Conservation (phyloP, 2,329 filamentous ascomycete species). For the Neurospora sp. region DNA sequence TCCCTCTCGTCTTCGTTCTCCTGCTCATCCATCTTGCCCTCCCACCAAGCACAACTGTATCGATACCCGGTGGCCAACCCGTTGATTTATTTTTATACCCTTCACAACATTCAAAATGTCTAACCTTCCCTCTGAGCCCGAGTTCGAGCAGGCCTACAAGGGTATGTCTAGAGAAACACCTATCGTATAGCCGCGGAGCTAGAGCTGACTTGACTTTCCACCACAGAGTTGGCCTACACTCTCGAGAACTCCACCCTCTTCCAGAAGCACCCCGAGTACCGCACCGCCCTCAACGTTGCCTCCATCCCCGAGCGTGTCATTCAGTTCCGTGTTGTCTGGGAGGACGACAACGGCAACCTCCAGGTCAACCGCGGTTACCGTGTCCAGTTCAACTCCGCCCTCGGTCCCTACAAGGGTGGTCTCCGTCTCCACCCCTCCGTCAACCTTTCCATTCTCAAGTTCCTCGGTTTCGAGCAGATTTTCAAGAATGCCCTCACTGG, state of each 20-base stretch:
- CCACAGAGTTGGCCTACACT: slow-evolving; percentile 79
- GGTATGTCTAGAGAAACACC: slow-evolving; percentile 43
- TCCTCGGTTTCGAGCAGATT: slow-evolving; percentile 97
- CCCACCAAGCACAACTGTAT: not conserved
- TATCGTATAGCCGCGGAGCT: not conserved
- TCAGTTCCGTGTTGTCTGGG: slow-evolving; percentile 96
- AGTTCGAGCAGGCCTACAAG: slow-evolving; percentile 98
- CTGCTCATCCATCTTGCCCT: not conserved
- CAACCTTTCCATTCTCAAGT: slow-evolving; percentile 79
- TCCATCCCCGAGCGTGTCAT: slow-evolving; percentile 90
- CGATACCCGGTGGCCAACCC: not conserved
- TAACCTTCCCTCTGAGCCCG: slow-evolving; percentile 78
- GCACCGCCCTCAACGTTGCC: slow-evolving; percentile 76
- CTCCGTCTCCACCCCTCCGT: slow-evolving; percentile 89
- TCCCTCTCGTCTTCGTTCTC: not conserved
- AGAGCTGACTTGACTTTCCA: not conserved
- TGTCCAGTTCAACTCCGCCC: slow-evolving; percentile 96
- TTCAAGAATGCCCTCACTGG: slow-evolving; percentile 99
- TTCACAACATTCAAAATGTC: slow-evolving; percentile 49
- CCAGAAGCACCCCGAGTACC: slow-evolving; percentile 89
- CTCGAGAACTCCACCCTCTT: slow-evolving; percentile 92
- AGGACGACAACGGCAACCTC: slow-evolving; percentile 80
- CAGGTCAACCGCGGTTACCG: slow-evolving; percentile 93
- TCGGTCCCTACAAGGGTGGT: slow-evolving; percentile 97
- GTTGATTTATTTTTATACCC: not conserved